Evolutionary conservation across 345 rosid species (phyloP), one percentile per base, ranked within the genome.

Genomic region (Populus nigra): DNA sequence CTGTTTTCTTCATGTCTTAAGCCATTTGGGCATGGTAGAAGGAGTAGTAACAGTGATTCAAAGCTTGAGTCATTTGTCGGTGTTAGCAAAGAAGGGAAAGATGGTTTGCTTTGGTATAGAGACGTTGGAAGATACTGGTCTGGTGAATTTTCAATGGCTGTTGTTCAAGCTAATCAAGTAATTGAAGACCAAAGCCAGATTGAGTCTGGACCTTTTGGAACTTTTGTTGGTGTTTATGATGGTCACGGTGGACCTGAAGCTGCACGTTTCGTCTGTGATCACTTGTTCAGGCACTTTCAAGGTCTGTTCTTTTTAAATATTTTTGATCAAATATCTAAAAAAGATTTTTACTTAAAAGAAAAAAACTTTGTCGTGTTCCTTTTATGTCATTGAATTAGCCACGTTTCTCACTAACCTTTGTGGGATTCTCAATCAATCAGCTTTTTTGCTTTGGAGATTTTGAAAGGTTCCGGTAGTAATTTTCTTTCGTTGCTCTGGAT

Each of bases 161-260:
- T 93, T 49, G 86, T 93, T 29, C 98, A 95, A 82, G 99, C 96
- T 27, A 95, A 93, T 76, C 94, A 86, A 78, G 93, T 91, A 15
- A 88, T 93, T 2, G 98, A 95, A 73, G 98, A 95, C 73, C 98
- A 91, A 81, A 83, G 93, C 88, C 97, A 91, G 89, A 83, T 95
- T 82, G 99, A 95, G 83, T 93, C 94, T 43, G 99, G 99, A 3
- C 87, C 85, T 43, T 90, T 91, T 39, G 99, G 99, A 23, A 95
- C 99, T 38, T 93, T 95, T 74, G 91, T 95, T 27, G 98, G 97
- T 20, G 90, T 95, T 57, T 95, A 93, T 71, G 98, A 95, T 70
- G 99, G 98, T 20, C 99, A 95, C 75, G 97, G 97, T 27, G 98
- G 97, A 36, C 96, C 96, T 15, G 90, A 91, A 10, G 94, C 98